Evolutionary conservation across 306 rosid species (phyloP).

Genomic region (Aeschynomene evenia): DNA sequence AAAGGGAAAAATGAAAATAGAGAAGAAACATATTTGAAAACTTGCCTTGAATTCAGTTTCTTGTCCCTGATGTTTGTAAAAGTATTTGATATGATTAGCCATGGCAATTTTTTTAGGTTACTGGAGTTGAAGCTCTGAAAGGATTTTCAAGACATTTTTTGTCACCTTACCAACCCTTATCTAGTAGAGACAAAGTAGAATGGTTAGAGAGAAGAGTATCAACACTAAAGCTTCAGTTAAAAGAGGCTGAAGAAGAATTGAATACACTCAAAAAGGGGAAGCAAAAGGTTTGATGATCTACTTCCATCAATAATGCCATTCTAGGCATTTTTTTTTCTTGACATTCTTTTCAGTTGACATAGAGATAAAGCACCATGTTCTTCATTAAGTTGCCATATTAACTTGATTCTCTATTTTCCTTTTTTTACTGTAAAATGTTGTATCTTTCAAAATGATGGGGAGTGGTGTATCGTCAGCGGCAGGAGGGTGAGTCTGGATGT

Average conservation of each 20-base stretch:
- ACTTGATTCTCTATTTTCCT: not conserved
- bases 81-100: not conserved
- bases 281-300: conserved; percentile 40
- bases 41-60: not conserved
- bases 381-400: conserved; percentile 25
- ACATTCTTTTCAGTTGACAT: conserved; percentile 31
- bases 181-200: conserved; percentile 51
- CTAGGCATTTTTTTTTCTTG: conserved; percentile 14
- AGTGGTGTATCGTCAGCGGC: too few species aligned
- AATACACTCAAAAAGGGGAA: conserved; percentile 61
- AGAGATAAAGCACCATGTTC: conserved; percentile 29
- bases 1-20: too few species aligned
- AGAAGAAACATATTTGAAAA: not conserved
- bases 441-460: too few species aligned
- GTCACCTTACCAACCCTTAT: conserved; percentile 55
- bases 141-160: conserved; percentile 65
- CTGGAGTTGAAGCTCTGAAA: conserved; percentile 80
- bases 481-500: too few species aligned
- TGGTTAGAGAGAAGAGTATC: conserved; percentile 63
- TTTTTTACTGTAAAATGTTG: too few species aligned
- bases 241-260: conserved; percentile 68
- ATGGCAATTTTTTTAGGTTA: conserved; percentile 57
- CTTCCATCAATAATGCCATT: conserved; percentile 21
- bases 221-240: conserved; percentile 52
- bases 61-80: conserved; percentile 1